A percentile compares a stretch with the other conserved stretches of the same genome.
These are phyloP conservation scores for Leccinum subfulvum DNA, from an alignment of 1,284 basidiomycete species.

Conservation along the genomic window DNA sequence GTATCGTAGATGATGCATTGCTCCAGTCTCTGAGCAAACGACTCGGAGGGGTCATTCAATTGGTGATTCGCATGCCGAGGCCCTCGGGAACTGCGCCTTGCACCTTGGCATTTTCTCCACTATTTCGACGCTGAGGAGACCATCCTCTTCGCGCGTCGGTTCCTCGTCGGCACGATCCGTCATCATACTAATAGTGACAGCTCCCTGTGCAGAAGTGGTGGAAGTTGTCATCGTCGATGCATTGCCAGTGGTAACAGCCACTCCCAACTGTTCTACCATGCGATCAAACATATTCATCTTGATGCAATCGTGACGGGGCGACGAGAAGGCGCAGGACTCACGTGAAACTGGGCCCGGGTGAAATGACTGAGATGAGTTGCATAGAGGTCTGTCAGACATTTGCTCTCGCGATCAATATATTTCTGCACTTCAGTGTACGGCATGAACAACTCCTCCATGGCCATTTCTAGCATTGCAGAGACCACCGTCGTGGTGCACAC, in stretches of 20 bases:
- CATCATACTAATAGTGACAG: conserved; percentile 73
- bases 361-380: conserved; percentile 74
- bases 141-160: conserved; percentile 76
- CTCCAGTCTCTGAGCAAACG: too few species aligned
- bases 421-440: conserved; percentile 90
- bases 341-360: conserved; percentile 75
- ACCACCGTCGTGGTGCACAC: conserved; percentile 49
- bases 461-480: conserved; percentile 86
- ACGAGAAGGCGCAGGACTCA: conserved; percentile 40
- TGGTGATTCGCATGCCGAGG: too few species aligned
- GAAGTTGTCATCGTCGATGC: conserved; percentile 49
- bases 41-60: too few species aligned
- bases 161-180: conserved; percentile 59
- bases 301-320: background rate
- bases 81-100: too few species aligned
- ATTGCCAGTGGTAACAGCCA: conserved; percentile 54
- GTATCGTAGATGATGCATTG: too few species aligned
- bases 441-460: conserved; percentile 95
- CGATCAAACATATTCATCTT: conserved; percentile 89
- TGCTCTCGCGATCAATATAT: conserved; percentile 92
- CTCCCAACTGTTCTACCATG: conserved; percentile 87
- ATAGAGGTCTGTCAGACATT: conserved; percentile 84
- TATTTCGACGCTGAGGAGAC: conserved; percentile 68
- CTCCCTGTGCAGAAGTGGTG: conserved; percentile 74
- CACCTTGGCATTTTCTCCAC: conserved; percentile 91